Percentiles rank a stretch among this genome's conserved stretches.
Evolutionary conservation across 2,329 filamentous ascomycete species (phyloP).

Genomic region (Biscogniauxia sp.): DNA sequence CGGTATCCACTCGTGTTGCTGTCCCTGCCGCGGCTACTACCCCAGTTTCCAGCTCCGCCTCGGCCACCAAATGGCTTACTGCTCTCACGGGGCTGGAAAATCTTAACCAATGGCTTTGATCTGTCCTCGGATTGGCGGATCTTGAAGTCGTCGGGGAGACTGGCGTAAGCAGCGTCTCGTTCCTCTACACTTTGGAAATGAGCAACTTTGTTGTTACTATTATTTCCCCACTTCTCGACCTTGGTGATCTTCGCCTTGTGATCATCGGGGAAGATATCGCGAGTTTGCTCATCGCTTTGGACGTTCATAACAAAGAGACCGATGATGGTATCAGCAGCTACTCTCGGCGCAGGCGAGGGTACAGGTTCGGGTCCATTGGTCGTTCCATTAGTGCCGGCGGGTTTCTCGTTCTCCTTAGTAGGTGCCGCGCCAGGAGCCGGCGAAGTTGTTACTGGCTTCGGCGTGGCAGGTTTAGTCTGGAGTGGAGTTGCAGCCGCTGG

Average conservation of each 20-base stretch:
- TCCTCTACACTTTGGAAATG: constrained; percentile 80
- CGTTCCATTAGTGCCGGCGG: constrained; percentile 51
- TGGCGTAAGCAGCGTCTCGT: constrained; percentile 74
- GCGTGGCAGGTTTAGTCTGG: constrained; percentile 46
- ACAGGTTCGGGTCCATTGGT: constrained; percentile 50
- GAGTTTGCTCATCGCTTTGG: constrained; percentile 77
- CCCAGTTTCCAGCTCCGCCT: constrained; percentile 63
- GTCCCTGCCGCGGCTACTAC: constrained; percentile 63
- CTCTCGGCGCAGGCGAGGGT: constrained; percentile 60
- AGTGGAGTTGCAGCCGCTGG: constrained; percentile 43
- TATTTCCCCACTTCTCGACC: constrained; percentile 74
- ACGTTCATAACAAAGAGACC: constrained; percentile 90
- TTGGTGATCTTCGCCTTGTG: constrained; percentile 78
- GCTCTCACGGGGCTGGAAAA: constrained; percentile 70
- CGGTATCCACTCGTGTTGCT: constrained; percentile 71
- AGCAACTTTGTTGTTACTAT: constrained; percentile 70
- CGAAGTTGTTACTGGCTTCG: constrained; percentile 41
- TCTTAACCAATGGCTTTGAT: constrained; percentile 77
- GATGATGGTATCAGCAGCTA: constrained; percentile 63
- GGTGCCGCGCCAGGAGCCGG: constrained; percentile 34
- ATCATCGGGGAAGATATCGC: constrained; percentile 77
- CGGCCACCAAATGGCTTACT: constrained; percentile 54
- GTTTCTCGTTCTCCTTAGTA: constrained; percentile 57
- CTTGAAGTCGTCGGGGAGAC: constrained; percentile 74
- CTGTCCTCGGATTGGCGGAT: constrained; percentile 69